Conservation (phyloP, 768 basidiomycete genomes). For the Lyophyllum atratum region DNA sequence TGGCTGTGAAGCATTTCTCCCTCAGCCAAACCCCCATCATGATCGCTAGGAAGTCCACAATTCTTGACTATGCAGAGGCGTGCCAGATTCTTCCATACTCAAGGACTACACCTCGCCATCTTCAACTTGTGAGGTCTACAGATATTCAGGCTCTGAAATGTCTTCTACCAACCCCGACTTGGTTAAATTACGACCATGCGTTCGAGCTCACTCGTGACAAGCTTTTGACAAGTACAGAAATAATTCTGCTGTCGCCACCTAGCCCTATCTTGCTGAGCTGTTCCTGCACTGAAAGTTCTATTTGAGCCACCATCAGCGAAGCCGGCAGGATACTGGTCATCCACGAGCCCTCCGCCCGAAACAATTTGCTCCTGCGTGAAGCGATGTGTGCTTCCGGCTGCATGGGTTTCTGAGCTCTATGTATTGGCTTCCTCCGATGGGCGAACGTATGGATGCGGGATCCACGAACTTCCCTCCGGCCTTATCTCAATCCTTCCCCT, state of each 20-base stretch:
- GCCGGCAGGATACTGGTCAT: too few species aligned
- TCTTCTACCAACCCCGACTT: background rate
- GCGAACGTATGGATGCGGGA: too few species aligned
- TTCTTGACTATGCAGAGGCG: background rate
- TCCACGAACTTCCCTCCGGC: too few species aligned
- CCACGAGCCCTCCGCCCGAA: too few species aligned
- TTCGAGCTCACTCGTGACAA: background rate
- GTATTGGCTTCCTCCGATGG: too few species aligned
- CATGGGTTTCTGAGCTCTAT: too few species aligned
- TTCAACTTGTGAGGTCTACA: background rate
- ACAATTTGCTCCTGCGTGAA: too few species aligned
- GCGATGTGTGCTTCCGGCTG: too few species aligned
- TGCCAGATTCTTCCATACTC: background rate
- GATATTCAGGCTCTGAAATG: background rate
- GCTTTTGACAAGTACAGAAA: background rate
- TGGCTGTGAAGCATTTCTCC: constrained; percentile 11
- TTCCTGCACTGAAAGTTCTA: too few species aligned
- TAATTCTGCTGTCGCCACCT: background rate
- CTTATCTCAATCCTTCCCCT: too few species aligned
- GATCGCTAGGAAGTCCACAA: background rate
- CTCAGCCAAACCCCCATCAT: background rate
- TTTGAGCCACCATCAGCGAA: too few species aligned
- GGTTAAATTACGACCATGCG: background rate
- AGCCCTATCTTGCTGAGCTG: background rate
- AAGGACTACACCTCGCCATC: too few species aligned